Conservation (phyloP, 2,329 filamentous ascomycete genomes). For the Thermothelomyces thermophilus region DNA sequence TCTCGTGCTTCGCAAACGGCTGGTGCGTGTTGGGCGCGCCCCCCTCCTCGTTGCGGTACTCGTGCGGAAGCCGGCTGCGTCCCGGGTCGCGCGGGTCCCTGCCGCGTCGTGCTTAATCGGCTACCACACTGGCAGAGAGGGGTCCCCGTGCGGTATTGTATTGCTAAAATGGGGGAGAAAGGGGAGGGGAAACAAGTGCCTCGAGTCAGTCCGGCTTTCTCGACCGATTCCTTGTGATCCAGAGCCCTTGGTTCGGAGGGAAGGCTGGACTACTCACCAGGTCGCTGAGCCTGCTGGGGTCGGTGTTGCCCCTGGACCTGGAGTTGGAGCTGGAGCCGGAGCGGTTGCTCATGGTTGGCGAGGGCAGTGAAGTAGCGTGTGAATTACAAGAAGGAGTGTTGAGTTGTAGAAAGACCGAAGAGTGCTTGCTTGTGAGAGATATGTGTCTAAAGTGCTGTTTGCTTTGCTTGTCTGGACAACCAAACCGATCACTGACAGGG, state of each 20-base stretch:
- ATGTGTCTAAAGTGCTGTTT: too few species aligned
- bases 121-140: not conserved
- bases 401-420: not conserved
- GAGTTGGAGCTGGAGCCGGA: not conserved
- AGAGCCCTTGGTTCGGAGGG: too few species aligned
- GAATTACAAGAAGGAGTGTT: not conserved
- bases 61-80: not conserved
- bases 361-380: not conserved
- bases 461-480: too few species aligned
- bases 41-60: not conserved
- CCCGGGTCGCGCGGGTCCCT: not conserved
- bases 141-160: not conserved
- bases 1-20: not conserved
- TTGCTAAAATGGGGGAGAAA: not conserved
- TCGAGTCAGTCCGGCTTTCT: not conserved
- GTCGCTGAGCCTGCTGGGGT: not conserved
- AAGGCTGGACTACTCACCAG: not conserved
- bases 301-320: not conserved
- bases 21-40: not conserved
- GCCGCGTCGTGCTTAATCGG: not conserved
- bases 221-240: too few species aligned
- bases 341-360: not conserved
- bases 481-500: too few species aligned
- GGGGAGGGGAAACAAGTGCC: not conserved
- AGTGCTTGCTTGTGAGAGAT: too few species aligned